Evolutionary conservation across 441 rosid species (phyloP).

Genomic region (Bocquillonia castaneifolia): DNA sequence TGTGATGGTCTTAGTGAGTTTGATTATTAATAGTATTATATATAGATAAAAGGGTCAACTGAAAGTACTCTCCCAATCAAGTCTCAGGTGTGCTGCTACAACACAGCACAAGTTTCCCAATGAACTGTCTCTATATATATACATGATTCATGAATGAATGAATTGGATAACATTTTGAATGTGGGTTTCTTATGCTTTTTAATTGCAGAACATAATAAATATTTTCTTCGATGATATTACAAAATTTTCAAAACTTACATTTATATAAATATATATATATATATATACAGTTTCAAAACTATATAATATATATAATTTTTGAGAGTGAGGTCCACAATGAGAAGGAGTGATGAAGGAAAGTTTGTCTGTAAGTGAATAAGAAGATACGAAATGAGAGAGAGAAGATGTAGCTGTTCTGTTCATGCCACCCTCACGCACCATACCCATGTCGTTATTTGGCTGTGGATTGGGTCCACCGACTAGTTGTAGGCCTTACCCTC

Average conservation of each 20-base stretch:
- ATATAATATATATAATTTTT: neutral
- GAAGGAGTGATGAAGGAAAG: slow-evolving; percentile 31
- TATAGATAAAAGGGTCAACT: neutral
- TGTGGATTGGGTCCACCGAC: slow-evolving; percentile 88
- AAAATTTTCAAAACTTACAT: neutral
- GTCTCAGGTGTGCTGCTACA: slow-evolving; percentile 19
- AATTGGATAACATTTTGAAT: neutral
- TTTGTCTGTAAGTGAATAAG: slow-evolving; percentile 40
- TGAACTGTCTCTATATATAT: too few relatives aligned
- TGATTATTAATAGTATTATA: neutral
- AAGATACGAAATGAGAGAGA: slow-evolving; percentile 38
- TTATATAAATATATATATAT: neutral
- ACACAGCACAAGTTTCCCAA: neutral
- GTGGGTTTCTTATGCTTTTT: neutral
- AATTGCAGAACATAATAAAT: neutral
- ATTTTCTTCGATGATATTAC: neutral
- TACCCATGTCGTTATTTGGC: slow-evolving; percentile 51
- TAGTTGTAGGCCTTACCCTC: slow-evolving; percentile 38
- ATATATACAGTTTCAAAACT: neutral
- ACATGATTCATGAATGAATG: neutral
- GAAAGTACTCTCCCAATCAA: slow-evolving; percentile 13
- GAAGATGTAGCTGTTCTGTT: slow-evolving; percentile 42
- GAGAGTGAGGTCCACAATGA: slow-evolving; percentile 28
- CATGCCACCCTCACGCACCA: slow-evolving; percentile 56
- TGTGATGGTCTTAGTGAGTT: neutral